Evolutionary conservation across 495 filamentous ascomycete species (phyloP).

Genomic region (Xylaria castorea): DNA sequence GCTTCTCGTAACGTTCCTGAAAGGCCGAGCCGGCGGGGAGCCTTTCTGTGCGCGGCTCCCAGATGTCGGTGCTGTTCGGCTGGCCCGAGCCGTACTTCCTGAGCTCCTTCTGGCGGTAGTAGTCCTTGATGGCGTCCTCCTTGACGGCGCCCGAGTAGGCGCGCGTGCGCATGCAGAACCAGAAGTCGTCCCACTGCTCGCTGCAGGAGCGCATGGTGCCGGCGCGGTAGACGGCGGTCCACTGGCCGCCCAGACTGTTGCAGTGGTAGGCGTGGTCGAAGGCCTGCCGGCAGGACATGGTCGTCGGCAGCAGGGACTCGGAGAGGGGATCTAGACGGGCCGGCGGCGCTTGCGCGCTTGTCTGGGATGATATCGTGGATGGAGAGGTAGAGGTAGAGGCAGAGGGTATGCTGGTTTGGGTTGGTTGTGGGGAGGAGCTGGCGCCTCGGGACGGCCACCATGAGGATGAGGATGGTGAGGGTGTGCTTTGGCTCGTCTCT

Average conservation of each 20-base stretch:
- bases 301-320: slow-evolving; percentile 73
- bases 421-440: slow-evolving; percentile 26
- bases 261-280: slow-evolving; percentile 98
- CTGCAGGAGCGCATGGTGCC: slow-evolving; percentile 74
- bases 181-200: slow-evolving; percentile 87
- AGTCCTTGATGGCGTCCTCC: slow-evolving; percentile 66
- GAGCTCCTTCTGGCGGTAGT: slow-evolving; percentile 72
- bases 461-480: slow-evolving; percentile 26
- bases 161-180: slow-evolving; percentile 93
- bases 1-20: slow-evolving; percentile 51
- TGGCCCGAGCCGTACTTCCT: slow-evolving; percentile 68
- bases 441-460: background rate
- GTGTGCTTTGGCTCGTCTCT: background rate
- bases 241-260: slow-evolving; percentile 88
- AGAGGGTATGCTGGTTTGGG: slow-evolving; percentile 23
- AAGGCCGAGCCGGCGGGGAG: slow-evolving; percentile 54
- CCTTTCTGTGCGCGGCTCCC: slow-evolving; percentile 69
- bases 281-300: slow-evolving; percentile 85
- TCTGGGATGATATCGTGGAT: background rate
- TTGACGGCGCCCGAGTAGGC: slow-evolving; percentile 54
- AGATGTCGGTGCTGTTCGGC: slow-evolving; percentile 91
- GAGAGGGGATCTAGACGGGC: slow-evolving; percentile 47
- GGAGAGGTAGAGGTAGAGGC: slow-evolving; percentile 20
- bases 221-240: slow-evolving; percentile 80
- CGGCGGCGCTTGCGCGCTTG: background rate